Percentiles rank a stretch among this genome's conserved stretches.
These are phyloP conservation scores for Blastocystis hominis DNA, from an alignment of 352 stramenopile genomes.

Conservation along the genomic window DNA sequence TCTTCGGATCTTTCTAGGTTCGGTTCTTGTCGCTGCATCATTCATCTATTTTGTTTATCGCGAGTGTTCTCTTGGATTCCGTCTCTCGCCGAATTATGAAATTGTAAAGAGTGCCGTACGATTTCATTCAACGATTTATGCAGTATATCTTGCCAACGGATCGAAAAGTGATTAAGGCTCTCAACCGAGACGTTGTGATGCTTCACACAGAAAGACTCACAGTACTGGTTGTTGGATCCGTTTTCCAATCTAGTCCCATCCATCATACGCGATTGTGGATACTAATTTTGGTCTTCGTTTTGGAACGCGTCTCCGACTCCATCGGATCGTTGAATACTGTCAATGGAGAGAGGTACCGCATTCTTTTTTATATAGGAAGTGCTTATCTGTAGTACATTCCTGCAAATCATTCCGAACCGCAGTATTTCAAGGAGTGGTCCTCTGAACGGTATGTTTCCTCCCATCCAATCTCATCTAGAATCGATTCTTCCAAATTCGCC, in stretches of 20 bases:
- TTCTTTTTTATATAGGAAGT: neutral
- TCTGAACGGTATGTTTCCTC: neutral
- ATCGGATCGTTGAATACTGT: constrained; percentile 25
- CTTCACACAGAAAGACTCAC: neutral
- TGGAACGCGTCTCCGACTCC: neutral
- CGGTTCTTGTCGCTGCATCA: neutral
- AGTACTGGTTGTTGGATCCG: neutral
- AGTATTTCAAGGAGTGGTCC: constrained; percentile 38
- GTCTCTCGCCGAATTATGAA: constrained; percentile 2
- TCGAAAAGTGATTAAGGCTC: neutral
- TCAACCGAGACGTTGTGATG: constrained; percentile 29
- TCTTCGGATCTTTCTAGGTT: neutral
- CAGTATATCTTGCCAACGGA: constrained; percentile 45
- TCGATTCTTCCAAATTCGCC: neutral
- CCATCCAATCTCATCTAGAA: neutral
- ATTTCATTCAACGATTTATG: neutral
- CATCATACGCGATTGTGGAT: neutral
- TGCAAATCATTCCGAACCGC: neutral
- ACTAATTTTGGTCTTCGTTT: neutral
- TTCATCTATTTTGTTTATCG: neutral
- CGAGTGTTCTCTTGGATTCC: neutral
- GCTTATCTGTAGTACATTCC: neutral
- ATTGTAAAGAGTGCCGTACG: constrained; percentile 16
- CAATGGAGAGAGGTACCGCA: constrained; percentile 16
- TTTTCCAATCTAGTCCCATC: neutral